These are phyloP conservation scores for Candida glaebosa DNA, from an alignment of 805 yeast species.

Conservation along the genomic window DNA sequence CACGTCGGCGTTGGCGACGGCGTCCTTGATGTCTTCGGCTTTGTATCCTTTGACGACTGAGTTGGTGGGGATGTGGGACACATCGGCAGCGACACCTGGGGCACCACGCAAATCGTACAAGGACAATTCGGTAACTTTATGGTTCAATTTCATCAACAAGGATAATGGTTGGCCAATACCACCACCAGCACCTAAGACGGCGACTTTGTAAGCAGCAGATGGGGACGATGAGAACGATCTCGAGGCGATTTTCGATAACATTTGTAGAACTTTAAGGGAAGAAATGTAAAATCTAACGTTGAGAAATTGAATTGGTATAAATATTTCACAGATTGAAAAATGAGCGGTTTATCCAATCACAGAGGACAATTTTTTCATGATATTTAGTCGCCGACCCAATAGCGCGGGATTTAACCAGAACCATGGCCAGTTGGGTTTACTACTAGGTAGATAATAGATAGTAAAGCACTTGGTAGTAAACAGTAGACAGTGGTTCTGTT, in stretches of 20 bases:
- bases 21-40: constrained; percentile 37
- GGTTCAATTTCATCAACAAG: constrained; percentile 38
- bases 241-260: constrained; percentile 56
- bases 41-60: constrained; percentile 40
- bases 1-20: constrained; percentile 34
- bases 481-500: too few relatives aligned
- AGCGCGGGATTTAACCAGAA: too few relatives aligned
- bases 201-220: constrained; percentile 57
- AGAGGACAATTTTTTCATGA: too few relatives aligned
- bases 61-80: constrained; percentile 40
- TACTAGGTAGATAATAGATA: too few relatives aligned
- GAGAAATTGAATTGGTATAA: too few relatives aligned
- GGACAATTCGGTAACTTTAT: constrained; percentile 35
- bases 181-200: constrained; percentile 49
- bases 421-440: too few relatives aligned
- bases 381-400: too few relatives aligned
- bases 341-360: too few relatives aligned
- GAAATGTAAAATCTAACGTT: too few relatives aligned
- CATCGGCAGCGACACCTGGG: constrained; percentile 45
- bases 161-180: constrained; percentile 49
- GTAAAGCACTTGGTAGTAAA: too few relatives aligned
- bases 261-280: too few relatives aligned
- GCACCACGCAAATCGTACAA: constrained; percentile 44
- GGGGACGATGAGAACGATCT: constrained; percentile 69
- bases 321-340: too few relatives aligned